Base-by-base conservation (phyloP, 176 grass and related monocot genomes). In the Metroxylon sagu region DNA sequence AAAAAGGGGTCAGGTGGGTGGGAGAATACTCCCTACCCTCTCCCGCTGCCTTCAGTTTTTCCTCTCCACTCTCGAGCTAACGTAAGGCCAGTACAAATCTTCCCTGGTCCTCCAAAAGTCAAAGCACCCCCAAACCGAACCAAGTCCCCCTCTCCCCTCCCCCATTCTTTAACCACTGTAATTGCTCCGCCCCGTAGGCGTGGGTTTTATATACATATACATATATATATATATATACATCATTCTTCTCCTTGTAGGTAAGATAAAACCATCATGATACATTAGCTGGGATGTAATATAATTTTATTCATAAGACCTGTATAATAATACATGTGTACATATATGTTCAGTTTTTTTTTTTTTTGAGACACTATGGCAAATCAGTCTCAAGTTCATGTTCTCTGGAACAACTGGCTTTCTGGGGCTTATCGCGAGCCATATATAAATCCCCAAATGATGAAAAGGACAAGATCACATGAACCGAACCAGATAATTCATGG, bases 401-500 rank as follows among this genome's bases (percentile, higher is more conserved):
- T 25, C 19, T 14, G 10, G 19, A 56, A 56, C 19, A 56, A 25
- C 53, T 12, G 53, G 53, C 53, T 56, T 25, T 56, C 21, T 19
- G 18, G 53, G 53, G 53, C 53, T 56, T 25, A 25, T 56, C 19
- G 53, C 53, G 19, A 56, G 19, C 53, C 18, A 56, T 56, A 1
- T 56, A 56, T 25, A 56, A 71, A 71, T 50, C 16, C 25, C 50
- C 19, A 26, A 48, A 61, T 62, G 58, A 55, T 54, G 59, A 63
- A 16, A 62, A 63, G 70, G 70, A 73, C 70, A 62, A 48, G 48
- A 59, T 63, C 70, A 73, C 59, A 73, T 73, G 70, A 73, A 51
- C 59, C 51, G 50, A 62, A 73, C 59, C 70, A 72, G 59, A 72
- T 53, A 72, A 72, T 62, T 72, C 70, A 54, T 73, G 70, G 70